These are phyloP conservation scores for Sarocladiaceae sp. DNA, from an alignment of 2,329 filamentous ascomycete genomes.

Conservation along the genomic window DNA sequence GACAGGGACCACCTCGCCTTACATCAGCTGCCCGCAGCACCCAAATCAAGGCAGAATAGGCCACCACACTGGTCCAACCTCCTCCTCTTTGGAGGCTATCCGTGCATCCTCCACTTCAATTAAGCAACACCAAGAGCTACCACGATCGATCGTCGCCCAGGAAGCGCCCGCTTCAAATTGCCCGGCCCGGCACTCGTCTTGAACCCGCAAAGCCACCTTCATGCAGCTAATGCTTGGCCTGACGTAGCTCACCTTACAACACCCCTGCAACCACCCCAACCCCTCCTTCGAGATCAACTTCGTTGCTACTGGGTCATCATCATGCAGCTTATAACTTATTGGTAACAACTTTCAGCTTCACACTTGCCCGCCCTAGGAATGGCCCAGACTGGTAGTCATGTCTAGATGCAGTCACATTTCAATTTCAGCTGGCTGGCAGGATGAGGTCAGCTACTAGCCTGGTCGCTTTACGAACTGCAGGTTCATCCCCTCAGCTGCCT, in stretches of 20 bases:
- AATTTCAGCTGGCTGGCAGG: not conserved
- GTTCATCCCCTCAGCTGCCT: not conserved
- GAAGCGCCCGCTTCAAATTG: not conserved
- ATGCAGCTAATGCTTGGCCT: slow-evolving; percentile 2
- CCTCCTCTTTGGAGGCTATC: too few species aligned
- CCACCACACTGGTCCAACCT: too few species aligned
- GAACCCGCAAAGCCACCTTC: not conserved
- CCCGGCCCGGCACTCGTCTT: slow-evolving; percentile 2
- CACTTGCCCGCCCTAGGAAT: not conserved
- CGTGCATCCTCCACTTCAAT: too few species aligned
- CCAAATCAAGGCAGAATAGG: too few species aligned
- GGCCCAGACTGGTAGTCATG: not conserved
- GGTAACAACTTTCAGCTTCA: too few species aligned
- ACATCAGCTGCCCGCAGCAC: too few species aligned
- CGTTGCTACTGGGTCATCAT: too few species aligned
- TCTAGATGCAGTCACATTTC: not conserved
- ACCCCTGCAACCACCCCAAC: not conserved
- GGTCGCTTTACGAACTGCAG: not conserved
- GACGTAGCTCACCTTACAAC: not conserved
- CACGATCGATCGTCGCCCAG: not conserved
- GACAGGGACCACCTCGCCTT: too few species aligned
- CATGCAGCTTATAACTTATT: too few species aligned
- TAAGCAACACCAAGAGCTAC: too few species aligned
- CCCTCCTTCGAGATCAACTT: not conserved
- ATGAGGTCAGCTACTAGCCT: not conserved